Evolutionary conservation across 106 monocot genomes (phyloP).

Genomic region (Ottelia alismoides): DNA sequence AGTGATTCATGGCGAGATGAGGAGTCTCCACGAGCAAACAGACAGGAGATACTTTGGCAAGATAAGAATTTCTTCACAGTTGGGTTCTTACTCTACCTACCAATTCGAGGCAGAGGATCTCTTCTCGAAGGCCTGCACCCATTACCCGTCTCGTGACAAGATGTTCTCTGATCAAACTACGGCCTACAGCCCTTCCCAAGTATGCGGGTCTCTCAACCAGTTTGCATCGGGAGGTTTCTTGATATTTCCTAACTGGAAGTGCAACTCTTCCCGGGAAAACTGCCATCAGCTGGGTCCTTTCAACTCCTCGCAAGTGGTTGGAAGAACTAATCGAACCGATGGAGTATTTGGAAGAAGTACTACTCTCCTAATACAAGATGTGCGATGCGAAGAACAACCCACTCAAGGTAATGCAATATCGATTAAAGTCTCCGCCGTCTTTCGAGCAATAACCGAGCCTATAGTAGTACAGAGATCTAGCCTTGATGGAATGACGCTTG

Average conservation of each 20-base stretch:
- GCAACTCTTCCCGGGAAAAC: slow-evolving; percentile 37
- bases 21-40: slow-evolving; percentile 22
- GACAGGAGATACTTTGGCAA: slow-evolving; percentile 34
- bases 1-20: slow-evolving; percentile 42
- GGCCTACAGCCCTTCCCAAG: slow-evolving; percentile 28
- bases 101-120: slow-evolving; percentile 34
- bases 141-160: slow-evolving; percentile 36
- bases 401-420: slow-evolving; percentile 6
- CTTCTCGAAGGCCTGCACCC: slow-evolving; percentile 36
- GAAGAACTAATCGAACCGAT: slow-evolving; percentile 18
- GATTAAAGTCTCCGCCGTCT: slow-evolving; percentile 44
- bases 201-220: slow-evolving; percentile 42
- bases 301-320: slow-evolving; percentile 13
- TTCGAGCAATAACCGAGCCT: slow-evolving; percentile 23
- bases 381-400: slow-evolving; percentile 33
- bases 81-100: slow-evolving; percentile 45
- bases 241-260: slow-evolving; percentile 52
- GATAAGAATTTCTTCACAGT: slow-evolving; percentile 28
- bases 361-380: slow-evolving; percentile 43
- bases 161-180: slow-evolving; percentile 8
- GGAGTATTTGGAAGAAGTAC: slow-evolving; percentile 27
- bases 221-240: slow-evolving; percentile 17
- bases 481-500: slow-evolving; percentile 30
- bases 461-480: slow-evolving; percentile 20
- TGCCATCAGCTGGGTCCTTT: slow-evolving; percentile 61